Conservation (phyloP, 169 alveolate genomes). For the Theileria sp. region DNA sequence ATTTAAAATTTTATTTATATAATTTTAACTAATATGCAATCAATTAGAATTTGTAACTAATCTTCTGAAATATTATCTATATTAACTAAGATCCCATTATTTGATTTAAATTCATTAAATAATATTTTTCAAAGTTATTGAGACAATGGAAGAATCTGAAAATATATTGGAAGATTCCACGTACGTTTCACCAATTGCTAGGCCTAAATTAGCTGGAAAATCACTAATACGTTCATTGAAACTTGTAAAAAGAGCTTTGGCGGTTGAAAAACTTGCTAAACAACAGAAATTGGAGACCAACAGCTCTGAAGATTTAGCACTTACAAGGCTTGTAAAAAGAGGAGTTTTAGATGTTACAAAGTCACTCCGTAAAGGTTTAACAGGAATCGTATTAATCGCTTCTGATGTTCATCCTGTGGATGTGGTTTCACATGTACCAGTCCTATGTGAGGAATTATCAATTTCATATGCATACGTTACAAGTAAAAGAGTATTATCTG, state of each 20-base stretch:
- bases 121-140: no score
- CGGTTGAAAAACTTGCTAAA: conserved; percentile 71
- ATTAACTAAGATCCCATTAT: no score
- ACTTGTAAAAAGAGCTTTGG: conserved; percentile 77
- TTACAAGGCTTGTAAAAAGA: conserved; percentile 76
- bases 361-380: conserved; percentile 86
- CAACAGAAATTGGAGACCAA: conserved; percentile 31
- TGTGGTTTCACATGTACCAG: conserved; percentile 92
- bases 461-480: conserved; percentile 91
- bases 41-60: no score
- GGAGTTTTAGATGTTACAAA: conserved; percentile 96
- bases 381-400: conserved; percentile 91
- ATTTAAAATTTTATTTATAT: no score
- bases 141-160: no score
- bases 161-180: conserved; percentile 29
- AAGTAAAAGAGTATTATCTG: conserved; percentile 89
- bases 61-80: no score
- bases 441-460: conserved; percentile 90
- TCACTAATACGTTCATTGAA: conserved; percentile 82
- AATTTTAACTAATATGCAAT: no score
- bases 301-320: conserved; percentile 51
- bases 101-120: no score
- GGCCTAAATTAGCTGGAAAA: conserved; percentile 89
- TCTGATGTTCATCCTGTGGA: conserved; percentile 96
- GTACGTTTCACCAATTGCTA: conserved; percentile 90